These are phyloP conservation scores for Agrocybe pediades DNA, from an alignment of 768 basidiomycete species.

Conservation along the genomic window DNA sequence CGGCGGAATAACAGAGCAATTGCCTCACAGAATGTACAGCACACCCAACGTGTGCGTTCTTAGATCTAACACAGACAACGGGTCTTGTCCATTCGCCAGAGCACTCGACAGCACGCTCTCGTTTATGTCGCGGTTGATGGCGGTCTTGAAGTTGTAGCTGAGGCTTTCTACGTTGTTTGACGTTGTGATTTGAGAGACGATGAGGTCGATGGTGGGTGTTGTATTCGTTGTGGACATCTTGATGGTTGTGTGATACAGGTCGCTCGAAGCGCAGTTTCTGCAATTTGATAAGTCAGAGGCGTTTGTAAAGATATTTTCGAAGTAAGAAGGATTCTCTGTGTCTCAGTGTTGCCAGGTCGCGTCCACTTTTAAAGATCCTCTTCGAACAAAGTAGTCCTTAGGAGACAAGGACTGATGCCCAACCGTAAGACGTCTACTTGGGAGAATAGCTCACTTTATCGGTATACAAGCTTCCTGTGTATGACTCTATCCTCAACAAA, in stretches of 20 bases:
- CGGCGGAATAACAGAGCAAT: not conserved
- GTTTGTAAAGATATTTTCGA: too few relatives aligned
- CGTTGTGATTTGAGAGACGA: slow-evolving; percentile 43
- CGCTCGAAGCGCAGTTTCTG: not conserved
- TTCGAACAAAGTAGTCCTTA: too few relatives aligned
- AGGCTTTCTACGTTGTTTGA: slow-evolving; percentile 36
- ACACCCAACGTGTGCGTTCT: slow-evolving; percentile 61
- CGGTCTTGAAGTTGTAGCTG: slow-evolving; percentile 45
- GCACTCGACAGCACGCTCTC: slow-evolving; percentile 57
- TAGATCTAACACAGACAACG: slow-evolving; percentile 58
- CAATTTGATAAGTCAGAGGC: not conserved
- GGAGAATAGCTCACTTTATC: too few relatives aligned
- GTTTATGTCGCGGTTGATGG: slow-evolving; percentile 56
- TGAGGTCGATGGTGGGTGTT: slow-evolving; percentile 14
- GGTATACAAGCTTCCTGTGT: too few relatives aligned
- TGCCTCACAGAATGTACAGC: slow-evolving; percentile 71
- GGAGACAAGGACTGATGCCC: too few relatives aligned
- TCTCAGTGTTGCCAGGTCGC: too few relatives aligned
- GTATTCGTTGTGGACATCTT: slow-evolving; percentile 9
- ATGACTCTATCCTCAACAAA: too few relatives aligned
- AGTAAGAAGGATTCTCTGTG: too few relatives aligned
- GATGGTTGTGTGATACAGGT: not conserved
- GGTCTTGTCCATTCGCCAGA: slow-evolving; percentile 66
- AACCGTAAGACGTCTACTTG: too few relatives aligned
- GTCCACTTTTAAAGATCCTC: too few relatives aligned